Evolutionary conservation across 345 rosid species (phyloP), one percentile per base, ranked within the genome.

Genomic region (Lepidium didymum): DNA sequence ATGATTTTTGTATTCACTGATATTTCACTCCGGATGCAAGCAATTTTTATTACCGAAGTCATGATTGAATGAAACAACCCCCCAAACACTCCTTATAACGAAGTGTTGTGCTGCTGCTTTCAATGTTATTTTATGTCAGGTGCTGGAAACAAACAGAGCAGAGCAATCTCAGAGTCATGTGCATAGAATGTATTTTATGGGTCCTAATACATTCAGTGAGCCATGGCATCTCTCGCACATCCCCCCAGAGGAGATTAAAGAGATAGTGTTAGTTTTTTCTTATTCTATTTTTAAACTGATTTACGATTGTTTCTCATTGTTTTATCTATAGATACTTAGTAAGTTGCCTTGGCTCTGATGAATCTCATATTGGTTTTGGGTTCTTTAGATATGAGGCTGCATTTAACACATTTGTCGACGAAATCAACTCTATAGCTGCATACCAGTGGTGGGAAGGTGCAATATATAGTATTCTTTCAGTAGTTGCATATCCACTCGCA

Each of bases 371-470:
- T 61, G 69, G 27, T 44, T 64, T 88, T 59, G 59, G 21, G 23
- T 50, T 66, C 67, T 64, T 60, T 83, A 95, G 99, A 75, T 91
- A 89, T 62, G 99, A 95, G 82, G 87, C 96, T 78, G 92, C 96
- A 33, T 95, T 87, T 80, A 87, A 91, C 79, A 74, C 90, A 47
- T 91, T 95, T 79, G 96, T 91, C 60, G 99, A 91, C 77, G 99
- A 91, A 81, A 86, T 95, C 60, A 95, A 91, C 89, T 85, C 92
- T 56, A 76, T 95, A 73, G 92, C 96, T 71, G 82, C 97, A 62
- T 95, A 95, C 80, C 97, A 89, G 57, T 95, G 99, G 99, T 95
- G 99, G 99, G 99, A 95, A 81, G 99, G 99, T 75, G 90, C 99
- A 56, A 74, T 86, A 29, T 79, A 85, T 77, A 87, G 84, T 78